Evolutionary conservation across 169 alveolate species (phyloP), one percentile per base, ranked within the genome.

Genomic region (Eimeria brunetti): DNA sequence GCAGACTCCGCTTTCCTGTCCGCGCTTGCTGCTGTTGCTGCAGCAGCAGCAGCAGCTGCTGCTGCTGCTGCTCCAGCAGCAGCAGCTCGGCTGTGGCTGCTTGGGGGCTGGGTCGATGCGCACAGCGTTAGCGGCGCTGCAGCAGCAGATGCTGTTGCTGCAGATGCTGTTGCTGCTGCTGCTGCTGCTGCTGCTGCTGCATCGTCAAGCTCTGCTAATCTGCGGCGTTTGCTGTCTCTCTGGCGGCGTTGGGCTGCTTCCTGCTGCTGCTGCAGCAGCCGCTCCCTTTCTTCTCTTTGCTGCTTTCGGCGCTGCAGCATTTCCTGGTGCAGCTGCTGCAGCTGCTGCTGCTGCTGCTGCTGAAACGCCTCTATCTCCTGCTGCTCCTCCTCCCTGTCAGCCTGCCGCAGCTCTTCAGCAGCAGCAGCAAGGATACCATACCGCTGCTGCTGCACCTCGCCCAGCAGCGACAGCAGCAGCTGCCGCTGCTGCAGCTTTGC

Each of bases 291-390:
- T 58, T 53, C 91, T 8, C 91, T 62, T 27, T 84, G 91, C 91
- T 84, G 78, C 78, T 44, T 56, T 36, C 91, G 76, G 41, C 27
- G n/a, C 58, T 44, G 56, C 60, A 84, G 76, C 91, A 84, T 84
- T 0, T 84, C 91, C 3, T 53, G 78, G 12, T 84, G 76, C 78
- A 84, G 76, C 80, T 84, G 78, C 73, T 84, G 80, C 91, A 84
- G 91, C 91, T 36, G 71, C 91, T 56, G 73, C 91, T 84, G 91
- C 91, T 84, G 91, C 76, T 84, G 91, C 78, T 84, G 91, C 78
- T 0, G 7, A 38, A 58, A 84, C 30, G 53, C 78, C 78, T 84
- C 60, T 78, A 56, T 4, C 91, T 84, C 91, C 41, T 58, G 91
- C 91, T 84, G 91, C 91, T 84, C 76, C 60, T 84, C 78, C 44